Conservation (phyloP, 2,329 filamentous ascomycete genomes). For the Talaromyces verruculosus region DNA sequence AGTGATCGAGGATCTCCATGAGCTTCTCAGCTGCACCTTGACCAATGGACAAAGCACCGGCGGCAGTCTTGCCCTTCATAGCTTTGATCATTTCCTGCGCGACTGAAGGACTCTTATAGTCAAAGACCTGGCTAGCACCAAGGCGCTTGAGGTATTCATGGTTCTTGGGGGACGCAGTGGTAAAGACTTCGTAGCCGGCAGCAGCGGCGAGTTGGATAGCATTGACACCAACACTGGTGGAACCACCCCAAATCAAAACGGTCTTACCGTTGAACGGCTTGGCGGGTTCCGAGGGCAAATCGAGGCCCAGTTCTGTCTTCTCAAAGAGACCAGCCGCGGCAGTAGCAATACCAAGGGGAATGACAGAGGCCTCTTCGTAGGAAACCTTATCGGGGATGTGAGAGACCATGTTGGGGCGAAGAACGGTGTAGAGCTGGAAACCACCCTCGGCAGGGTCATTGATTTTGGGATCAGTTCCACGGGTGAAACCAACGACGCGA, state of each 20-base stretch:
- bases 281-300: slow-evolving; percentile 38
- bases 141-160: slow-evolving; percentile 41
- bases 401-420: slow-evolving; percentile 25
- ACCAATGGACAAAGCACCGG: slow-evolving; percentile 13
- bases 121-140: slow-evolving; percentile 35
- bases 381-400: slow-evolving; percentile 34
- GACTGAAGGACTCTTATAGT: slow-evolving; percentile 20
- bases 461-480: slow-evolving; percentile 22
- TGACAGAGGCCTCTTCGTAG: slow-evolving; percentile 34
- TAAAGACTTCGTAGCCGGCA: slow-evolving; percentile 53
- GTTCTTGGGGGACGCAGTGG: slow-evolving; percentile 55
- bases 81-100: slow-evolving; percentile 18
- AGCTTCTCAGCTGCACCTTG: slow-evolving; percentile 14
- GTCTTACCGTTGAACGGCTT: slow-evolving; percentile 47
- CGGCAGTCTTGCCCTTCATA: slow-evolving; percentile 19
- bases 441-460: slow-evolving; percentile 26
- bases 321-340: slow-evolving; percentile 31
- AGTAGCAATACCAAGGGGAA: slow-evolving; percentile 38
- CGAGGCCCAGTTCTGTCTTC: slow-evolving; percentile 10
- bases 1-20: slow-evolving; percentile 13
- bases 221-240: slow-evolving; percentile 53
- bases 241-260: slow-evolving; percentile 54
- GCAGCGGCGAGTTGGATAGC: slow-evolving; percentile 53
- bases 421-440: slow-evolving; percentile 33
- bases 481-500: slow-evolving; percentile 30